Base-by-base conservation (phyloP, 495 filamentous ascomycete species). In the Staphylotrichum tortipilum region DNA sequence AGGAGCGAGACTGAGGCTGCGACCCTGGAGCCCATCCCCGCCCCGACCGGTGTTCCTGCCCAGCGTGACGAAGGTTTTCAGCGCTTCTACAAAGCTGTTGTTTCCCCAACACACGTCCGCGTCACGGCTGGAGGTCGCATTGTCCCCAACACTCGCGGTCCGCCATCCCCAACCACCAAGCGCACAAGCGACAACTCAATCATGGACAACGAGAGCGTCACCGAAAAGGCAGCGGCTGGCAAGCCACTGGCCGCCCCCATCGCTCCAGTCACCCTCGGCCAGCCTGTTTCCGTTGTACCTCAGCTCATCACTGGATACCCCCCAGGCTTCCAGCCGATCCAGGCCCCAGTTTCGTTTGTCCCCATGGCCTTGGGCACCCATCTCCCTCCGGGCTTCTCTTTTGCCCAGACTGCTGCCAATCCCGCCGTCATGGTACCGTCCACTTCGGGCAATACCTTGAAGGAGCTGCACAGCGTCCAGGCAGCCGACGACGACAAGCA, bases 61-160 rank as follows among this genome's bases (percentile, higher is more conserved):
- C 77, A 80, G 57, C 62, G 69, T 42, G 66, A 61, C 7, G 76
- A 78, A 55, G 76, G 76, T 22, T 80, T 80, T 53, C 70, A 75
- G 59, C 65, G 68, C 35, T 80, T 80, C 57, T 78, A 71, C 62
- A 71, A 74, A 49, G 77, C 70, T 7, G 76, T 79, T 11, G 70
- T 74, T 19, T 78, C 77, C 29, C 71, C 76, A 37, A 73, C 74
- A 29, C 72, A 78, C 54, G 69, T 78, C 47, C 66, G 77, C 19
- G 74, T 78, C 39, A 78, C 75, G n/a, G 75, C 76, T 47, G 71
- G 75, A 47, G 71, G 76, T 33, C 64, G 70, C 35, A 78, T 80
- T 56, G 77, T 80, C 4, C 76, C 77, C 11, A 80, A 80, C 52
- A 77, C 68, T 23, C 73, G 75, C 10, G 70, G 64, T 14, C 69